Base-by-base conservation (phyloP, 2,329 filamentous ascomycete genomes). In the Ophiocordyceps camponoti-saundersi region DNA sequence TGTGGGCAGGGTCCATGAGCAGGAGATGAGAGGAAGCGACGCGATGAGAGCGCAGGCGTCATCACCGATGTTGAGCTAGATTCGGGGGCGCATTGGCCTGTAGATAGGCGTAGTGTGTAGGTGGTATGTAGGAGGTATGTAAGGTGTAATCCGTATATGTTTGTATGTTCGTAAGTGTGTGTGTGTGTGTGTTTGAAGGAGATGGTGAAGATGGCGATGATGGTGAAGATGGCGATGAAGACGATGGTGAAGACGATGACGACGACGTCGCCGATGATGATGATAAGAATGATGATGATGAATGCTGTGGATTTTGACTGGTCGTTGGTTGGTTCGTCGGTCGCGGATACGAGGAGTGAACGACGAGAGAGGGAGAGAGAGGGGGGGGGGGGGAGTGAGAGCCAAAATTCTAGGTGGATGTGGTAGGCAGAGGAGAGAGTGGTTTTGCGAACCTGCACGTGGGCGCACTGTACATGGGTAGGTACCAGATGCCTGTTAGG, bases 1-100 rank as follows among this genome's bases (percentile, higher is more conserved):
- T 67, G 57, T 72, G 69, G 51, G 71, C 67, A 52, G 73, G 68
- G 59, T 81, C 74, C 77, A 82, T 82, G 50, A 41, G 32, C 44
- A 32, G n/a, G 15, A 16, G 2, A 22, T 6, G 57, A 34, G 43
- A 16, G 42, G 11, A 15, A 29, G 36, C 50, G 47, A 49, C 50
- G 50, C 48, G 30, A 42, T n/a, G 39, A 20, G 20, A n/a, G 20
- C 5, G 39, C 39, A 41, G 39, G 39, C 39, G 39, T 20, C 39
- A 21, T 20, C 39, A 21, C n/a, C 39, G 39, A 21, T 3, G 23
- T 26, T 26, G 23, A 8, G 23, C 8, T 8, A 26, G 23, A 26
- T 26, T 26, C 23, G 23, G 23, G 23, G 23, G 23, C 23, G 23
- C 23, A 26, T 26, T 26, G 23, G 23, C 23, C 23, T 5, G 23